phyloP scores from a whole-genome alignment of 1,284 basidiomycete genomes.

The Rhizoctonia solani region DNA sequence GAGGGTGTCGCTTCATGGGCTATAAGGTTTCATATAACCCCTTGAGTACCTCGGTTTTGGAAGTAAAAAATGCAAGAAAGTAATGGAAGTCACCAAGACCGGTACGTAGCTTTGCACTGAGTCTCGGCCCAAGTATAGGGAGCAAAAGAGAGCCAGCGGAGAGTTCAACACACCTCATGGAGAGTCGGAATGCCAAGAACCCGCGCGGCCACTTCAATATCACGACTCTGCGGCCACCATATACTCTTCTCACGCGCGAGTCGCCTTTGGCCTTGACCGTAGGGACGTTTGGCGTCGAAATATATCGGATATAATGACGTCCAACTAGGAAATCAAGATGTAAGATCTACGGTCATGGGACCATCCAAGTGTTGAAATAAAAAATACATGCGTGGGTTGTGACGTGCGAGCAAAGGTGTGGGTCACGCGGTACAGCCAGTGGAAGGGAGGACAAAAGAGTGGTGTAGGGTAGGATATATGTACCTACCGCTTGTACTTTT shows the following conservation, averaged over 20 bases:
- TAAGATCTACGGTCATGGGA: conserved; percentile 16
- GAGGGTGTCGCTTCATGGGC: conserved; percentile 81
- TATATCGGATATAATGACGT: conserved; percentile 95
- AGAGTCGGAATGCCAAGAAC: conserved; percentile 77
- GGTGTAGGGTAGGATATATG: conserved; percentile 25
- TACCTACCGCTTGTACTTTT: conserved; percentile 47
- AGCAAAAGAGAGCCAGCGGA: neutral
- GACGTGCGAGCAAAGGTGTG: neutral
- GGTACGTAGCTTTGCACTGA: neutral
- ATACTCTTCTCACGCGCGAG: conserved; percentile 77
- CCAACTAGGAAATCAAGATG: conserved; percentile 62
- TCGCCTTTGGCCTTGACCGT: conserved; percentile 79
- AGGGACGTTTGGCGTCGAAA: conserved; percentile 91
- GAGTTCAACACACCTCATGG: conserved; percentile 65
- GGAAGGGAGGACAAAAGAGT: conserved; percentile 6
- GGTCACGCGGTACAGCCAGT: conserved; percentile 9
- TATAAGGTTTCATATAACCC: conserved; percentile 36
- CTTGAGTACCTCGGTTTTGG: neutral
- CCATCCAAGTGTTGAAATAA: neutral
- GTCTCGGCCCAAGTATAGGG: neutral
- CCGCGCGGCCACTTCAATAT: conserved; percentile 84
- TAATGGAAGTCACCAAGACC: too few relatives aligned
- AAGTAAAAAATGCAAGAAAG: neutral
- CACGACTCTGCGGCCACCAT: conserved; percentile 94
- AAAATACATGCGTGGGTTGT: conserved; percentile 8